A percentile compares a stretch with the other conserved stretches of the same genome.
phyloP scores from a whole-genome alignment of 129 eudicot species.

The Ambrosia trifida region DNA sequence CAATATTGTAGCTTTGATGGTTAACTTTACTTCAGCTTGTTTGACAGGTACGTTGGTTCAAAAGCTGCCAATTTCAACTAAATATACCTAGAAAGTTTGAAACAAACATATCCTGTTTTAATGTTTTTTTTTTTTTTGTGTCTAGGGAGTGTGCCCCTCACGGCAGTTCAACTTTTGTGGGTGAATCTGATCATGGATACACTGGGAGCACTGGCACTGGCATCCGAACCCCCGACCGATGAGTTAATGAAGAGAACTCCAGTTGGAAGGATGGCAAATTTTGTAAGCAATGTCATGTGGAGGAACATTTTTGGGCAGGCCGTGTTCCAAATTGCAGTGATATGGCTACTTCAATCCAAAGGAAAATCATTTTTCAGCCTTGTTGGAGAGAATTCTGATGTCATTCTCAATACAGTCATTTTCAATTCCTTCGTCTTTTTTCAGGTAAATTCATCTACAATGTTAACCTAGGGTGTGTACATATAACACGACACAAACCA shows the following conservation, averaged over 20 bases:
- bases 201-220: constrained; percentile 91
- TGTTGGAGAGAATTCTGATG: constrained; percentile 53
- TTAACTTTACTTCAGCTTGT: constrained; percentile 95
- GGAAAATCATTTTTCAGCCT: constrained; percentile 63
- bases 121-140: background rate
- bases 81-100: background rate
- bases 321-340: constrained; percentile 69
- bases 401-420: constrained; percentile 79
- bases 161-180: constrained; percentile 98
- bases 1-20: constrained; percentile 84
- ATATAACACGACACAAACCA: no score
- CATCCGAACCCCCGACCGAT: constrained; percentile 95
- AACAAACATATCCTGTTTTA: background rate
- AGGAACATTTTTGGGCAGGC: constrained; percentile 92
- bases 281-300: constrained; percentile 89
- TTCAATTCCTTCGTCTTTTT: constrained; percentile 94
- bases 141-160: constrained; percentile 91
- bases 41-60: constrained; percentile 54
- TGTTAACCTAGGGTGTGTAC: no score
- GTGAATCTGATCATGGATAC: constrained; percentile 99
- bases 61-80: background rate
- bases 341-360: constrained; percentile 74
- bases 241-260: constrained; percentile 92
- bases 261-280: constrained; percentile 82
- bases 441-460: constrained; percentile 52